These are phyloP conservation scores for Didymella exigua DNA, from an alignment of 2,329 filamentous ascomycete genomes.

Conservation along the genomic window DNA sequence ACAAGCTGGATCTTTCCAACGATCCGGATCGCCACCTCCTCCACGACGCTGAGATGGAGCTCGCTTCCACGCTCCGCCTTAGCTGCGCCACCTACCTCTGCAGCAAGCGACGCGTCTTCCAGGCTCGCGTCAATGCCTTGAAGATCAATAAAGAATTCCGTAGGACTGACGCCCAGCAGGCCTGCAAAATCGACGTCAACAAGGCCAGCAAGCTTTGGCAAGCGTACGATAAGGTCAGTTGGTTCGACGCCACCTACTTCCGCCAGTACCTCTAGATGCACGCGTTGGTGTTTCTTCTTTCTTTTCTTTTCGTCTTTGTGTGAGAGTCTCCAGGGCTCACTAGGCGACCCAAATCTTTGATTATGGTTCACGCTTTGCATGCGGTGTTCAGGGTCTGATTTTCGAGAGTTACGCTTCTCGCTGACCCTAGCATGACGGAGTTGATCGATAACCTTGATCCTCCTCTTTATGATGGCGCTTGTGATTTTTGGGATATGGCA, in stretches of 20 bases:
- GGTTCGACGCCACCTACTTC: slow-evolving; percentile 68
- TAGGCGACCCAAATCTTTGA: slow-evolving; percentile 6
- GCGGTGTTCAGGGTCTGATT: slow-evolving; percentile 25
- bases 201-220: slow-evolving; percentile 93
- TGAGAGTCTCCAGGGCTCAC: background rate
- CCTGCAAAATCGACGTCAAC: slow-evolving; percentile 98
- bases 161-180: slow-evolving; percentile 94
- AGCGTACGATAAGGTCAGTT: slow-evolving; percentile 84
- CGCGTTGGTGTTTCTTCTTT: background rate
- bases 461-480: slow-evolving; percentile 38
- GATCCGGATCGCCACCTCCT: slow-evolving; percentile 69
- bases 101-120: slow-evolving; percentile 91
- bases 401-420: slow-evolving; percentile 21
- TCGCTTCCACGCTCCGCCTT: slow-evolving; percentile 80
- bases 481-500: slow-evolving; percentile 22
- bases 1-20: slow-evolving; percentile 73
- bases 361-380: slow-evolving; percentile 33
- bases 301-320: background rate
- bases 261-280: slow-evolving; percentile 48
- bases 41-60: slow-evolving; percentile 75
- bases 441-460: slow-evolving; percentile 3
- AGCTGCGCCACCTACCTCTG: slow-evolving; percentile 88
- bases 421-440: slow-evolving; percentile 31
- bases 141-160: slow-evolving; percentile 80
- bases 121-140: slow-evolving; percentile 71